A percentile compares a stretch with the other conserved stretches of the same genome.
Evolutionary conservation across 2,329 filamentous ascomycete genomes (phyloP).

Genomic region (Helminthosporium solani): DNA sequence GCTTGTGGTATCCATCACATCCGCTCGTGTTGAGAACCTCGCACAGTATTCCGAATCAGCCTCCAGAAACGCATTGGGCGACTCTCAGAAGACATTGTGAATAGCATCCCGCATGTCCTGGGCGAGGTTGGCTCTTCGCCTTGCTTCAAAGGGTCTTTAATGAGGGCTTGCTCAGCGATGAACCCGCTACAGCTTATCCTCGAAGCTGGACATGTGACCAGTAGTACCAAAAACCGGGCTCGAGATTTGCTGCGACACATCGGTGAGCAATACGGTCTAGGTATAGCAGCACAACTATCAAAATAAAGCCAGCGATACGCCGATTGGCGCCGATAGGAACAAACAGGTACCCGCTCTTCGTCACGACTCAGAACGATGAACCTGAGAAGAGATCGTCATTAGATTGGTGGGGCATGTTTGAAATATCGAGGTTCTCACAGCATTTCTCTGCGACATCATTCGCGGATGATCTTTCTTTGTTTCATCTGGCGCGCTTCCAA

Average conservation of each 20-base stretch:
- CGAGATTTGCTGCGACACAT: conserved; percentile 2
- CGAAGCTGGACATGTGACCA: conserved; percentile 1
- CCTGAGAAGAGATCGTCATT: neutral
- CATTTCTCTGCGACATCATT: too few relatives aligned
- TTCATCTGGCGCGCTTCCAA: too few relatives aligned
- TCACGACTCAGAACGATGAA: too few relatives aligned
- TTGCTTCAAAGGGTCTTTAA: neutral
- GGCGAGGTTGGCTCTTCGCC: neutral
- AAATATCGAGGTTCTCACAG: too few relatives aligned
- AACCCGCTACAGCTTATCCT: conserved; percentile 5
- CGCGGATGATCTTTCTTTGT: too few relatives aligned
- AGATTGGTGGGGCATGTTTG: neutral
- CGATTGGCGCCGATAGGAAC: neutral
- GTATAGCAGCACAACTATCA: conserved; percentile 3
- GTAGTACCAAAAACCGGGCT: neutral
- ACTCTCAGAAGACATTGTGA: neutral
- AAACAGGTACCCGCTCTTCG: neutral
- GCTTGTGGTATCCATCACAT: too few relatives aligned
- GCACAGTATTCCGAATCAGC: too few relatives aligned
- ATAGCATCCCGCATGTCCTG: conserved; percentile 3
- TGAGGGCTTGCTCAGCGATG: conserved; percentile 5
- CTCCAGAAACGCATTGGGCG: neutral
- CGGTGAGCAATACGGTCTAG: conserved; percentile 4
- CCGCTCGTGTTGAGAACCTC: too few relatives aligned
- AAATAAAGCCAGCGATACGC: neutral